These are phyloP conservation scores for Phytophthora citricola DNA, from an alignment of 352 stramenopile genomes.

Conservation along the genomic window DNA sequence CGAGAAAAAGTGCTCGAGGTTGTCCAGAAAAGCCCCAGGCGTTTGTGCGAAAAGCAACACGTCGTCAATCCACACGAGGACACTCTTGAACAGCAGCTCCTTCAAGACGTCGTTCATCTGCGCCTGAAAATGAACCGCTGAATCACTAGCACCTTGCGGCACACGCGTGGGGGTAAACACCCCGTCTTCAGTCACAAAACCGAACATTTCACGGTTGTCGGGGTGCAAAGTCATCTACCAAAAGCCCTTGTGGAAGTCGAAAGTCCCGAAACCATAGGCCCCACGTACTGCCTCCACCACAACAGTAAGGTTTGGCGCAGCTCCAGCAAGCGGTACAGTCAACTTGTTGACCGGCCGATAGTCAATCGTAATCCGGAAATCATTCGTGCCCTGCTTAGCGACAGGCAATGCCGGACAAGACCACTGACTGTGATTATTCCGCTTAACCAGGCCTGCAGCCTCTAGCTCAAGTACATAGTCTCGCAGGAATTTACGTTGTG, in stretches of 20 bases:
- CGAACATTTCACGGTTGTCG: background rate
- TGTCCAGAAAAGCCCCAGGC: background rate
- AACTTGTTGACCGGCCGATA: constrained; percentile 6
- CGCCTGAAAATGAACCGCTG: constrained; percentile 3
- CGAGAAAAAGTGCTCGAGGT: constrained; percentile 4
- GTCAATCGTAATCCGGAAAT: constrained; percentile 13
- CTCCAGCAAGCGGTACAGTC: constrained; percentile 2
- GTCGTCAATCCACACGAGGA: constrained; percentile 9
- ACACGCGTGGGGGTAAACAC: constrained; percentile 1
- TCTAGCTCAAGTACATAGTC: constrained; percentile 7
- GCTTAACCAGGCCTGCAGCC: background rate
- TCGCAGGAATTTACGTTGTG: constrained; percentile 5
- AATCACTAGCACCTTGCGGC: constrained; percentile 4
- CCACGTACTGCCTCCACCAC: background rate
- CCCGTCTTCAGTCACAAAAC: constrained; percentile 5
- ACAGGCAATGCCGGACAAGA: constrained; percentile 5
- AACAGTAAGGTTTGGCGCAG: constrained; percentile 4
- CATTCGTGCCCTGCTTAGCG: background rate
- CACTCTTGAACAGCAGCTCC: background rate
- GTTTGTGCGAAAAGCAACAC: background rate
- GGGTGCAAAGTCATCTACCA: constrained; percentile 14
- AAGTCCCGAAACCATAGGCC: constrained; percentile 6
- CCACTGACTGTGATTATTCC: constrained; percentile 15
- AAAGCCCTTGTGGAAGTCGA: constrained; percentile 21
- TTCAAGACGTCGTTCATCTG: constrained; percentile 8